Evolutionary conservation across 2,329 filamentous ascomycete genomes (phyloP).

Genomic region (Ceratocystis colombiana): DNA sequence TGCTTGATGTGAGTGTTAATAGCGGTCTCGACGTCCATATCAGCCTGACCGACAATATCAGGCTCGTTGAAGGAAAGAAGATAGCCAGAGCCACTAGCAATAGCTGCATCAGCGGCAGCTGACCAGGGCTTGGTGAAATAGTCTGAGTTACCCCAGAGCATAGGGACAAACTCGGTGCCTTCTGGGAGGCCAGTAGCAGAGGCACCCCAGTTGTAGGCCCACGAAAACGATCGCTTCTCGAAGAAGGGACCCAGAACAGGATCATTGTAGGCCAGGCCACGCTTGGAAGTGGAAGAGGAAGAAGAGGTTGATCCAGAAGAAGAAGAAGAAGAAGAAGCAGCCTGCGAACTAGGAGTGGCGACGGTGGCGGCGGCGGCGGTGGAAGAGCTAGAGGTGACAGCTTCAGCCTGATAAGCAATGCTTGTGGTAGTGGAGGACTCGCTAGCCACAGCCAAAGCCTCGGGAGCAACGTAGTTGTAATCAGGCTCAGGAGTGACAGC

Average conservation of each 20-base stretch:
- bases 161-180: slow-evolving; percentile 53
- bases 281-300: slow-evolving; percentile 40
- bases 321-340: slow-evolving; percentile 27
- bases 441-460: slow-evolving; percentile 24
- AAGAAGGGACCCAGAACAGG: slow-evolving; percentile 44
- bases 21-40: slow-evolving; percentile 44
- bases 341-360: slow-evolving; percentile 20
- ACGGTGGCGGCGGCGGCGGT: slow-evolving; percentile 23
- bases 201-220: slow-evolving; percentile 61
- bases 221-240: slow-evolving; percentile 35
- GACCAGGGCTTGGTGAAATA: slow-evolving; percentile 43
- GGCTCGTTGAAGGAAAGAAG: slow-evolving; percentile 65
- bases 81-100: slow-evolving; percentile 44
- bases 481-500: background rate
- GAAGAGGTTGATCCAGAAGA: slow-evolving; percentile 20
- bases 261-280: slow-evolving; percentile 60
- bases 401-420: slow-evolving; percentile 24
- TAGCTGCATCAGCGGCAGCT: slow-evolving; percentile 41
- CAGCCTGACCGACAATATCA: slow-evolving; percentile 50
- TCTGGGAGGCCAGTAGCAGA: slow-evolving; percentile 35
- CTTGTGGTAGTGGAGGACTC: slow-evolving; percentile 27
- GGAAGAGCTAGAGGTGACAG: slow-evolving; percentile 24
- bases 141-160: slow-evolving; percentile 48
- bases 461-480: background rate
- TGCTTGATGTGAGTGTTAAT: slow-evolving; percentile 44